These are phyloP conservation scores for Albugo laibachii DNA, from an alignment of 352 stramenopile genomes.

Conservation along the genomic window DNA sequence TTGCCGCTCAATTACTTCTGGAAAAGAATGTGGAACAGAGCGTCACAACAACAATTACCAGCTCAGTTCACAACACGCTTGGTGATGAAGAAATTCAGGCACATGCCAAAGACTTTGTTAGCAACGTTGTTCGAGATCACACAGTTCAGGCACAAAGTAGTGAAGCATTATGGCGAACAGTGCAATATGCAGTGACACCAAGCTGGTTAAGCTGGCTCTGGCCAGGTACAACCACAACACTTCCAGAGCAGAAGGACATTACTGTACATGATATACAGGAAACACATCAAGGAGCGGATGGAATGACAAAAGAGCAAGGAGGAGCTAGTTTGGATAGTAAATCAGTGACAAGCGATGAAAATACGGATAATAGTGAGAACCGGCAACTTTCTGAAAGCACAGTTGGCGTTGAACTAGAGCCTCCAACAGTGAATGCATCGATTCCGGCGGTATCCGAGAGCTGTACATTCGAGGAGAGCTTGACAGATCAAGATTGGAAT, in stretches of 20 bases:
- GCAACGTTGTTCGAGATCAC: constrained; percentile 54
- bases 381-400: background rate
- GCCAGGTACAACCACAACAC: constrained; percentile 4
- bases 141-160: constrained; percentile 60
- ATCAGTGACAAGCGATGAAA: background rate
- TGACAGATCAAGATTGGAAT: too few species aligned
- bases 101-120: constrained; percentile 70
- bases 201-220: constrained; percentile 62
- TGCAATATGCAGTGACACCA: constrained; percentile 64
- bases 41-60: constrained; percentile 27
- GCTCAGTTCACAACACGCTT: constrained; percentile 54
- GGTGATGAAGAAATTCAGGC: constrained; percentile 53
- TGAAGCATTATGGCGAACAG: constrained; percentile 57
- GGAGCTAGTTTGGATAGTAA: background rate
- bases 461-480: too few species aligned
- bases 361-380: background rate
- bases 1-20: constrained; percentile 41
- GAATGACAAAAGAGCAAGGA: too few species aligned
- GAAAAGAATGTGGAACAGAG: constrained; percentile 48
- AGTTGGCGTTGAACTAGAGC: background rate
- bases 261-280: too few species aligned
- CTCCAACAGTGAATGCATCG: too few species aligned
- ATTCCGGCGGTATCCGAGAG: too few species aligned
- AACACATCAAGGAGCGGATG: too few species aligned
- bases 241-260: too few species aligned